A percentile compares a stretch with the other conserved stretches of the same genome.
Evolutionary conservation across 106 monocot genomes (phyloP).

Genomic region (Alisma plantagoaquatica): DNA sequence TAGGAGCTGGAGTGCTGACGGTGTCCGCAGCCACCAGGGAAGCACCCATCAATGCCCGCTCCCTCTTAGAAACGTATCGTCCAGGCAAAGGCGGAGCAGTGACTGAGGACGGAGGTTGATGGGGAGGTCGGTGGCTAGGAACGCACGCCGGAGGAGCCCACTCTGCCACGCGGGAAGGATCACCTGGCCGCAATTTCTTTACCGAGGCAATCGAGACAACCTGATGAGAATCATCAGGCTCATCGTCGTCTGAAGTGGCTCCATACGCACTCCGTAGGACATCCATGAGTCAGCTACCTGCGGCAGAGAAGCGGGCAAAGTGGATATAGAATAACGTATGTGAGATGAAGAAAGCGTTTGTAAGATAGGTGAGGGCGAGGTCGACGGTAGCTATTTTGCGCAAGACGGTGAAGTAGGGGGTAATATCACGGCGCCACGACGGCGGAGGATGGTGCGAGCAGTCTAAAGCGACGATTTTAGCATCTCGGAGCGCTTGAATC

Average conservation of each 20-base stretch:
- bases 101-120: not conserved
- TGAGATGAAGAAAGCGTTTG: too few species aligned
- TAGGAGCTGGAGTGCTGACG: slow-evolving; percentile 2
- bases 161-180: not conserved
- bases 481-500: too few species aligned
- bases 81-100: slow-evolving; percentile 4
- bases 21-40: not conserved
- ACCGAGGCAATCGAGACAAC: not conserved
- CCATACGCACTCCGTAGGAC: slow-evolving; percentile 48
- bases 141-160: not conserved
- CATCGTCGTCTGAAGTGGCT: slow-evolving; percentile 21
- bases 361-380: too few species aligned
- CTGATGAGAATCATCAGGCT: not conserved
- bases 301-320: not conserved
- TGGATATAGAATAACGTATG: too few species aligned
- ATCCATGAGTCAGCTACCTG: slow-evolving; percentile 66
- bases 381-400: too few species aligned
- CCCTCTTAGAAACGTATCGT: slow-evolving; percentile 78
- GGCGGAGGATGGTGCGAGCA: too few species aligned
- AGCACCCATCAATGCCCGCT: slow-evolving; percentile 35
- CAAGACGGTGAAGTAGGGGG: too few species aligned
- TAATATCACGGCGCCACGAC: too few species aligned
- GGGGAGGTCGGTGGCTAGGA: not conserved
- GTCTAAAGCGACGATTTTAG: too few species aligned
- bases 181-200: slow-evolving; percentile 29